Conservation (phyloP, 176 grass and related monocot genomes). For the Tillandsia leiboldiana region DNA sequence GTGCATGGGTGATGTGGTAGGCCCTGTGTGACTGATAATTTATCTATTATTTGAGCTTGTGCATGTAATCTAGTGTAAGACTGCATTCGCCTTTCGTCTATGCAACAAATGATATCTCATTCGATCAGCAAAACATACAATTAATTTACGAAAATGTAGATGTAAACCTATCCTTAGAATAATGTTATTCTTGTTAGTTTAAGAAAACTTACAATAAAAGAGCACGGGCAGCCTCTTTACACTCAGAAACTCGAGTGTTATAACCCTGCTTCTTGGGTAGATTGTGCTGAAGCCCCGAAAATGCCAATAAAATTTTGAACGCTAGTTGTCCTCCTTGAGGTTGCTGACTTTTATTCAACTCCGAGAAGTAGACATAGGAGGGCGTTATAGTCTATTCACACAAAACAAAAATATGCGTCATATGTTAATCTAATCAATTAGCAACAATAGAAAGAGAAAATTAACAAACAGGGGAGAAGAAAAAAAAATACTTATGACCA, state of each 20-base stretch:
- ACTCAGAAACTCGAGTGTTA: conserved; percentile 74
- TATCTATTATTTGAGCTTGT: too few relatives aligned
- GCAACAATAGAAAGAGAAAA: neutral
- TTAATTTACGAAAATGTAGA: neutral
- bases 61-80: too few relatives aligned
- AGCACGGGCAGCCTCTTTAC: conserved; percentile 65
- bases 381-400: conserved; percentile 48
- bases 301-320: conserved; percentile 94
- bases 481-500: neutral
- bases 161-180: neutral
- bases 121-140: neutral
- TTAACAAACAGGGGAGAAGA: neutral
- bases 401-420: conserved; percentile 1
- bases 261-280: conserved; percentile 81
- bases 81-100: too few relatives aligned
- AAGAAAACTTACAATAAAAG: conserved; percentile 55
- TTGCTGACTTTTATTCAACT: conserved; percentile 42
- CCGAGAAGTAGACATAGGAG: conserved; percentile 50
- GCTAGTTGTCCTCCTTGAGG: conserved; percentile 24
- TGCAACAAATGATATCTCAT: too few relatives aligned
- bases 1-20: too few relatives aligned
- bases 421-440: neutral
- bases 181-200: neutral
- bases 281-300: conserved; percentile 87
- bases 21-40: too few relatives aligned